Percentiles rank a stretch among this genome's conserved stretches.
These are phyloP conservation scores for Saitozyma podzolica DNA, from an alignment of 768 basidiomycete genomes.

Conservation along the genomic window DNA sequence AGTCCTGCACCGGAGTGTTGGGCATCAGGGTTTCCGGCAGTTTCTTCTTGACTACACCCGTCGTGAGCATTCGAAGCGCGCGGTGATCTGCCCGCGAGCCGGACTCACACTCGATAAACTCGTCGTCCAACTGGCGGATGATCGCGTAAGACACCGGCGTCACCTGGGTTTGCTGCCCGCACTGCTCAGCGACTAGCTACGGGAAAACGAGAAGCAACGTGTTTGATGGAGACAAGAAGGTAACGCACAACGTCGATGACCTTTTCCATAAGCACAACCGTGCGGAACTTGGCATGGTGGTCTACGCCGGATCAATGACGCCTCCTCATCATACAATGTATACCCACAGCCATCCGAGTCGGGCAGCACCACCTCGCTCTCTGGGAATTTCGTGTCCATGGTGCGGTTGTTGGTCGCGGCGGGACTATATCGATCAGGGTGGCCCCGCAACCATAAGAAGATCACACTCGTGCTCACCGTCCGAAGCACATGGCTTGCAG, in stretches of 20 bases:
- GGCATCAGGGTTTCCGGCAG: conserved; percentile 43
- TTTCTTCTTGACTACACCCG: conserved; percentile 32
- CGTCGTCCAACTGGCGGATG: conserved; percentile 41
- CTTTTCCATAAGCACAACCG: conserved; percentile 42
- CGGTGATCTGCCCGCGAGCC: no score
- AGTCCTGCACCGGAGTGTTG: conserved; percentile 28
- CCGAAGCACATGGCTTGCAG: conserved; percentile 50
- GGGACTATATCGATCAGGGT: no score
- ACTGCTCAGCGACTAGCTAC: background rate
- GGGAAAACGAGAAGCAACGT: background rate
- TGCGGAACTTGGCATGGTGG: conserved; percentile 35
- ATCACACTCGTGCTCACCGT: conserved; percentile 19
- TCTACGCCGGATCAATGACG: conserved; percentile 17
- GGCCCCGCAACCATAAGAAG: no score
- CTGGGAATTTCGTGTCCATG: conserved; percentile 45
- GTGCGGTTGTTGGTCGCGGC: conserved; percentile 35
- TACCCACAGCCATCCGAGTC: conserved; percentile 41
- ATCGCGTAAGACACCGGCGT: conserved; percentile 30
- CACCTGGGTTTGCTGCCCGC: conserved; percentile 42
- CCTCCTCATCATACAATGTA: background rate
- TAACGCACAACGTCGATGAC: conserved; percentile 43
- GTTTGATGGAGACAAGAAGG: background rate
- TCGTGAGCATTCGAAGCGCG: background rate
- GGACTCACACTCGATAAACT: conserved; percentile 39
- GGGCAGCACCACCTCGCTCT: conserved; percentile 16